Conservation (phyloP, 192 early-diverging fungal species). For the Umbelopsis isabellina region DNA sequence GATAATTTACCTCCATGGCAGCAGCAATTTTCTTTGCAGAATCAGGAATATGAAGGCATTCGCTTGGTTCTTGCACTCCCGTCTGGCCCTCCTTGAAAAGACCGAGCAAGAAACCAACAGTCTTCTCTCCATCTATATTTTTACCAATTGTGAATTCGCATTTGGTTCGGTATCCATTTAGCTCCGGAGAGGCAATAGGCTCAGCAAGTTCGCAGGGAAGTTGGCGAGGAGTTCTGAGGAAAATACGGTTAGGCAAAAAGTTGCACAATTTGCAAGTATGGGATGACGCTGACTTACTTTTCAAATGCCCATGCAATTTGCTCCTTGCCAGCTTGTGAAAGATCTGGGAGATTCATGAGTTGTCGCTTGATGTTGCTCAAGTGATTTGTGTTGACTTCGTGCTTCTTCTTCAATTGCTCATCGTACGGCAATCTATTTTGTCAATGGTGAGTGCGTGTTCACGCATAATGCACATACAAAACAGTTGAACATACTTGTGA, state of each 20-base stretch:
- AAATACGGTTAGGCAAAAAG: neutral
- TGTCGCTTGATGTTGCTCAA: slow-evolving; percentile 29
- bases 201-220: slow-evolving; percentile 34
- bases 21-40: slow-evolving; percentile 54
- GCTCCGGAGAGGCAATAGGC: slow-evolving; percentile 60
- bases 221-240: neutral
- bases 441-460: neutral
- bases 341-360: slow-evolving; percentile 20
- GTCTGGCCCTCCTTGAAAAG: slow-evolving; percentile 63
- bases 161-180: slow-evolving; percentile 71
- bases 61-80: slow-evolving; percentile 52
- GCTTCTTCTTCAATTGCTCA: slow-evolving; percentile 60
- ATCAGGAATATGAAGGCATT: slow-evolving; percentile 50
- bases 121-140: slow-evolving; percentile 52
- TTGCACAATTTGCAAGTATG: neutral
- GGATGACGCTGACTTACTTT: slow-evolving; percentile 21
- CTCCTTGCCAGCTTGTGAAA: neutral
- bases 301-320: slow-evolving; percentile 43
- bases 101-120: slow-evolving; percentile 73
- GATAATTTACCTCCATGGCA: slow-evolving; percentile 41
- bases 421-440: slow-evolving; percentile 53
- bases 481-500: slow-evolving; percentile 50
- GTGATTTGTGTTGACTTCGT: slow-evolving; percentile 21
- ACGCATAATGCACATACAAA: neutral
- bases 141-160: slow-evolving; percentile 77